Conservation (phyloP, 495 filamentous ascomycete species). For the Penicillium salamii region DNA sequence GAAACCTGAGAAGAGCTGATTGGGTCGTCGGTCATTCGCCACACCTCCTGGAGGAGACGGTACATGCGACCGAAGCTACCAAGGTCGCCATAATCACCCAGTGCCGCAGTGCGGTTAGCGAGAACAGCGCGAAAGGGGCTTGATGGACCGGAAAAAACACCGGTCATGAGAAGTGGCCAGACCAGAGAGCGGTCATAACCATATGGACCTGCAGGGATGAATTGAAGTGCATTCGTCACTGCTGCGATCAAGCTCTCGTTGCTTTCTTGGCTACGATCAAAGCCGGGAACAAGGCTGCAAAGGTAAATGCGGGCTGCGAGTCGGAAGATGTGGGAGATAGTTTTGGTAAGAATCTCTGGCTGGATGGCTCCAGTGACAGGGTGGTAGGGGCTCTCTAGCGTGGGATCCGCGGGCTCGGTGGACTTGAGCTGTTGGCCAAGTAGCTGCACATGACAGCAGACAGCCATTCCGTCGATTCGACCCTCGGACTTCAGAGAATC, state of each 20-base stretch:
- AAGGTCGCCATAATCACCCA: conserved; percentile 73
- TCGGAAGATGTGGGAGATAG: conserved; percentile 87
- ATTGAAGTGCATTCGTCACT: conserved; percentile 65
- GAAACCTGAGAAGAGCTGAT: conserved; percentile 11
- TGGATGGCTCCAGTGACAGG: conserved; percentile 67
- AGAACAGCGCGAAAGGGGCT: conserved; percentile 77
- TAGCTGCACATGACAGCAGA: conserved; percentile 79
- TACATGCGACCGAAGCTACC: conserved; percentile 86
- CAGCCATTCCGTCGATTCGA: conserved; percentile 70
- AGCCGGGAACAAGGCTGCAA: conserved; percentile 87
- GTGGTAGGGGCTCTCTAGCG: conserved; percentile 50
- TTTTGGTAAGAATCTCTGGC: conserved; percentile 75
- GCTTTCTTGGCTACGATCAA: conserved; percentile 65
- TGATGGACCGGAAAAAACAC: conserved; percentile 63
- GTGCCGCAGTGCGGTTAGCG: conserved; percentile 60
- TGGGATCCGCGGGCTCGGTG: conserved; percentile 62
- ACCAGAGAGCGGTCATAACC: conserved; percentile 89
- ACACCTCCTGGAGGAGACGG: conserved; percentile 82
- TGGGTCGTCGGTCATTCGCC: conserved; percentile 66
- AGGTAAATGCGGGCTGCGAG: conserved; percentile 92
- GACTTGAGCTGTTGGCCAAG: conserved; percentile 79
- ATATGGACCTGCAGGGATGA: conserved; percentile 72
- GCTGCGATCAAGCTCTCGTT: conserved; percentile 72
- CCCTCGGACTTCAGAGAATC: conserved; percentile 82
- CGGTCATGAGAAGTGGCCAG: conserved; percentile 89